Percentiles rank a stretch among this genome's conserved stretches.
phyloP scores from a whole-genome alignment of 2,329 filamentous ascomycete genomes.

The Aspergillus arachidicola region DNA sequence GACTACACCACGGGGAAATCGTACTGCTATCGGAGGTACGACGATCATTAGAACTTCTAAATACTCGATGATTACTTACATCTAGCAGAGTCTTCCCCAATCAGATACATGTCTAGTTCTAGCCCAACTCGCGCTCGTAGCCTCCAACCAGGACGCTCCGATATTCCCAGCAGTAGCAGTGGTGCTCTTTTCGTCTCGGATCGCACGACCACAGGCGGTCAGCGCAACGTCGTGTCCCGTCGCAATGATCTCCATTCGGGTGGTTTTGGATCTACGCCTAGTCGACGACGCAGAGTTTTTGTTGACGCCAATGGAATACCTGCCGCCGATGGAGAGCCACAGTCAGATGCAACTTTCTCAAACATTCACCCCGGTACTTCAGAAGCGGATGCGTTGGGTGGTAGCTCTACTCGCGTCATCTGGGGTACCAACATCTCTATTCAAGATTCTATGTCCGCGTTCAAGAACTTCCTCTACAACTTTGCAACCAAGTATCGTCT shows the following conservation, averaged over 20 bases:
- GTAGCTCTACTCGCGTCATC: conserved; percentile 78
- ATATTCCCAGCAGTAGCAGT: conserved; percentile 80
- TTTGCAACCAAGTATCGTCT: conserved; percentile 93
- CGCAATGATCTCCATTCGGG: conserved; percentile 89
- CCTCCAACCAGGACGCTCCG: conserved; percentile 63
- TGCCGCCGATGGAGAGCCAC: conserved; percentile 50
- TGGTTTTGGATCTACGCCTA: conserved; percentile 57
- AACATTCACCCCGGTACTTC: conserved; percentile 81
- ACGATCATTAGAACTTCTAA: too few relatives aligned
- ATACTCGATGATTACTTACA: conserved; percentile 3
- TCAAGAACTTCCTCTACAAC: conserved; percentile 90
- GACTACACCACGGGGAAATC: conserved; percentile 45
- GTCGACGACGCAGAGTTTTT: conserved; percentile 61
- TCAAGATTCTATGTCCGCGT: conserved; percentile 79
- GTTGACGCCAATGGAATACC: conserved; percentile 67
- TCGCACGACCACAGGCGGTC: conserved; percentile 54
- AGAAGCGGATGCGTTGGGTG: conserved; percentile 85
- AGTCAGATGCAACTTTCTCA: conserved; percentile 67
- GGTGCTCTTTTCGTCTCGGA: conserved; percentile 74
- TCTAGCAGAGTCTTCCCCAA: conserved; percentile 79
- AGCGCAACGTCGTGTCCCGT: conserved; percentile 57
- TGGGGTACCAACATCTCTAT: conserved; percentile 98
- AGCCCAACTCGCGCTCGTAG: conserved; percentile 68
- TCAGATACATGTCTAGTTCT: conserved; percentile 87
- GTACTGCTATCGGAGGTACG: conserved; percentile 43